Base-by-base conservation (phyloP, 345 rosid genomes). In the Citrus hindsii region DNA sequence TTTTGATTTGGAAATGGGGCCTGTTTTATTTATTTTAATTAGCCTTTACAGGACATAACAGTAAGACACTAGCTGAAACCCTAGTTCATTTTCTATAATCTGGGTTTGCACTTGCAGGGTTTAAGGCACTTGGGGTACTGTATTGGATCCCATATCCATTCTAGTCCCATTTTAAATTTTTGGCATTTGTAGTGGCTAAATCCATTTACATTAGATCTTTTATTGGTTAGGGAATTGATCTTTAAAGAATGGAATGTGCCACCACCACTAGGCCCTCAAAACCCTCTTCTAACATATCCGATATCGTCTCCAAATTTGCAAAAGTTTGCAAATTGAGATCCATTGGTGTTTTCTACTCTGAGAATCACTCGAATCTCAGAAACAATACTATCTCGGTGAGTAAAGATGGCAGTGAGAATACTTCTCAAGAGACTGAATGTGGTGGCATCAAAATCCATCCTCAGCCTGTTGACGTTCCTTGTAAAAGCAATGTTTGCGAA, bases 301-400 rank as follows among this genome's bases (percentile, higher is more conserved):
- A 88, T 9, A 79, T 89, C 30, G 85, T 89, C 64, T 86, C 93
- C 66, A 92, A 82, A 53, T 85, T 89, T 83, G 87, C 89, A 24
- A 89, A 87, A 84, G 83, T 82, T 81, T 89, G 91, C 83, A 89
- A 82, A 78, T 72, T 86, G 72, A 92, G 89, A 82, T 89, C 93
- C 75, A 75, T 89, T 69, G 96, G 89, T 79, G 91, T 89, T 19
- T 85, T 90, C 61, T 70, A 79, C 77, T 69, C 80, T 64, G 87
- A 85, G 58, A 82, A 38, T 79, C 79, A 76, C 21, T 53, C 38
- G 21, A 56, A 51, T 48, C 66, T 70, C 7, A 33, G 25, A 5
- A 59, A 33, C 2, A 86, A 74, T 24, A 73, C 62, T 61, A 64
- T 32, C 24, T 30, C 70, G 10, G 30, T 74, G 55, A 81, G 78